These are phyloP conservation scores for Miscanthus lutarioriparius DNA, from an alignment of 176 grass and related monocot species.

Conservation along the genomic window DNA sequence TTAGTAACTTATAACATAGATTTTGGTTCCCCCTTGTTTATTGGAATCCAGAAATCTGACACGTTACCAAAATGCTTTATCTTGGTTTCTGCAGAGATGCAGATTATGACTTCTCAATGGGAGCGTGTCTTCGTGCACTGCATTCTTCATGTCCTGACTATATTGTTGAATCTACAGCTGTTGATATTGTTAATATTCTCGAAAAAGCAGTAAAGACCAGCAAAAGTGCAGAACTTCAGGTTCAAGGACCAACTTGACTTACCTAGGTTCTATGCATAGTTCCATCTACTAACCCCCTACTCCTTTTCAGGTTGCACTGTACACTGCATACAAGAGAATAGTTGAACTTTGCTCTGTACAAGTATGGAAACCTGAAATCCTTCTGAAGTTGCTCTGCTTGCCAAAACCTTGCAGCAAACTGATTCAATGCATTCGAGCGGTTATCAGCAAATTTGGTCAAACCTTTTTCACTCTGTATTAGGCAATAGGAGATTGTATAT, in stretches of 20 bases:
- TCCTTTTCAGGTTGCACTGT: slow-evolving; percentile 74
- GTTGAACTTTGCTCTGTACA: slow-evolving; percentile 63
- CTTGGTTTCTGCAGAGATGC: slow-evolving; percentile 58
- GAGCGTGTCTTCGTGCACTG: slow-evolving; percentile 73
- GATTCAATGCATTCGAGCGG: slow-evolving; percentile 71
- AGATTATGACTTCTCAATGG: slow-evolving; percentile 78
- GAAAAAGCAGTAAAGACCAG: slow-evolving; percentile 55
- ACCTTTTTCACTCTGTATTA: too few relatives aligned
- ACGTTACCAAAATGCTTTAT: slow-evolving; percentile 13
- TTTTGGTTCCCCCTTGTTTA: slow-evolving; percentile 24
- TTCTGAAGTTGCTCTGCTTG: slow-evolving; percentile 70
- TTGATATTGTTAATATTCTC: slow-evolving; percentile 70
- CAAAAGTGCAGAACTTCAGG: slow-evolving; percentile 82
- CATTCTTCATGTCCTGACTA: slow-evolving; percentile 75
- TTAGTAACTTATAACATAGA: slow-evolving; percentile 6
- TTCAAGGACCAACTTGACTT: slow-evolving; percentile 45
- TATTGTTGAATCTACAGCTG: slow-evolving; percentile 83
- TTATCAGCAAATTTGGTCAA: slow-evolving; percentile 47
- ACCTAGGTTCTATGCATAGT: neutral
- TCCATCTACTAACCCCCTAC: slow-evolving; percentile 25
- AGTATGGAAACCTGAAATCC: slow-evolving; percentile 82
- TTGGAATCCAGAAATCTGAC: neutral
- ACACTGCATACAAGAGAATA: slow-evolving; percentile 83
- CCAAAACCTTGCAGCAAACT: slow-evolving; percentile 64
- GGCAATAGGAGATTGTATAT: too few relatives aligned